A percentile compares a stretch with the other conserved stretches of the same genome.
phyloP scores from a whole-genome alignment of 305 asterid species.

The Nicotiana rustica region DNA sequence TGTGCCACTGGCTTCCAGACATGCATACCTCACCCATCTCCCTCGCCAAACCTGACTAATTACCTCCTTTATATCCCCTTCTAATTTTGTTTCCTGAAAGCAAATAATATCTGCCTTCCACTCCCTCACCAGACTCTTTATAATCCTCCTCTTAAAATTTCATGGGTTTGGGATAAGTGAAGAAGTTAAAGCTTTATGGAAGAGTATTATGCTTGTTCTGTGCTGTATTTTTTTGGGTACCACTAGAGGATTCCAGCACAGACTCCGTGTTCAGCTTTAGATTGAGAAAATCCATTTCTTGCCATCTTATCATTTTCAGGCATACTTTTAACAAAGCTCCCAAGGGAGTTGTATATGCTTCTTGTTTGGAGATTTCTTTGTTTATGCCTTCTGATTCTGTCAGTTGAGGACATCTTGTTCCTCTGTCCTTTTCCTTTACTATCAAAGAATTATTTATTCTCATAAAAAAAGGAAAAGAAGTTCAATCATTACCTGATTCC shows the following conservation, averaged over 20 bases:
- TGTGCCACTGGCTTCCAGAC: not conserved
- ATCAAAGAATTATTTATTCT: constrained; percentile 1
- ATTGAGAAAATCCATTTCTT: not conserved
- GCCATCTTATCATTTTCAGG: not conserved
- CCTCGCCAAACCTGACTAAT: not conserved
- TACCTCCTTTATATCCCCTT: not conserved
- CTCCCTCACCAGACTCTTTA: not conserved
- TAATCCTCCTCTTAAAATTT: not conserved
- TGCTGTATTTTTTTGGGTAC: not conserved
- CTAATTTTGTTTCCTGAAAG: not conserved
- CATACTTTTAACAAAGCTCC: not conserved
- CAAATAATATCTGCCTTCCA: not conserved
- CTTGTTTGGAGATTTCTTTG: constrained; percentile 28
- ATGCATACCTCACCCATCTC: not conserved
- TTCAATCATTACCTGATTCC: constrained; percentile 82
- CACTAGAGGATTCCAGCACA: constrained; percentile 12
- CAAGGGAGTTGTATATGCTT: not conserved
- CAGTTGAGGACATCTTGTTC: constrained; percentile 16
- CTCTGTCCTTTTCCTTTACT: not conserved
- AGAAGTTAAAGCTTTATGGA: not conserved
- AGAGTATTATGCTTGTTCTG: constrained; percentile 8
- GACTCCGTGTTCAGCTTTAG: not conserved
- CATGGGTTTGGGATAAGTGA: constrained; percentile 3
- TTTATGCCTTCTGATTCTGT: not conserved
- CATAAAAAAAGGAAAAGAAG: not conserved